phyloP scores from a whole-genome alignment of 2,329 filamentous ascomycete species.

The Apiospora malaysiana region DNA sequence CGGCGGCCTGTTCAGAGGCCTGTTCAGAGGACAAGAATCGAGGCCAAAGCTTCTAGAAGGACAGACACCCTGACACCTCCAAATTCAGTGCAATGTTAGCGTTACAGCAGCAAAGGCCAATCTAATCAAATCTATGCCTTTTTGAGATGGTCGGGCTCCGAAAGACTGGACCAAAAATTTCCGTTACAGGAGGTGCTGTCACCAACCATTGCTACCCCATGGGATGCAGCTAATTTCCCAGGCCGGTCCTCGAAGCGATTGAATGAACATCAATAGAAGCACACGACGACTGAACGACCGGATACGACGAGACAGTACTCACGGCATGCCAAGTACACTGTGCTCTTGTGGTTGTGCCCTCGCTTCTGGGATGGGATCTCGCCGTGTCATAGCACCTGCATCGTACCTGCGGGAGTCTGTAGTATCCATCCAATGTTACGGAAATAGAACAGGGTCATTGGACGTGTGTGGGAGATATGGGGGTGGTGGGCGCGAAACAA shows the following conservation, averaged over 20 bases:
- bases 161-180: constrained; percentile 16
- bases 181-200: constrained; percentile 6
- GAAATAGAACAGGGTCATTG: not conserved
- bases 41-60: constrained; percentile 16
- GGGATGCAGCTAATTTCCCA: constrained; percentile 15
- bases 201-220: constrained; percentile 8
- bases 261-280: not conserved
- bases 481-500: not conserved
- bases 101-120: constrained; percentile 1
- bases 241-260: not conserved
- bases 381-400: not conserved
- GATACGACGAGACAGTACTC: not conserved
- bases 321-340: not conserved
- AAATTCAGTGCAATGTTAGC: not conserved
- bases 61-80: too few species aligned
- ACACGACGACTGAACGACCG: too few species aligned
- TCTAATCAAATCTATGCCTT: constrained; percentile 7
- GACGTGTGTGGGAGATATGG: not conserved
- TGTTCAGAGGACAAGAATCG: not conserved
- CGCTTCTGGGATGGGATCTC: too few species aligned
- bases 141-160: not conserved
- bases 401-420: not conserved
- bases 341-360: not conserved
- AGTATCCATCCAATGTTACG: not conserved
- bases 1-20: too few species aligned